Conservation (phyloP, 805 yeast species). For the Wickerhamomyces queroliae region DNA sequence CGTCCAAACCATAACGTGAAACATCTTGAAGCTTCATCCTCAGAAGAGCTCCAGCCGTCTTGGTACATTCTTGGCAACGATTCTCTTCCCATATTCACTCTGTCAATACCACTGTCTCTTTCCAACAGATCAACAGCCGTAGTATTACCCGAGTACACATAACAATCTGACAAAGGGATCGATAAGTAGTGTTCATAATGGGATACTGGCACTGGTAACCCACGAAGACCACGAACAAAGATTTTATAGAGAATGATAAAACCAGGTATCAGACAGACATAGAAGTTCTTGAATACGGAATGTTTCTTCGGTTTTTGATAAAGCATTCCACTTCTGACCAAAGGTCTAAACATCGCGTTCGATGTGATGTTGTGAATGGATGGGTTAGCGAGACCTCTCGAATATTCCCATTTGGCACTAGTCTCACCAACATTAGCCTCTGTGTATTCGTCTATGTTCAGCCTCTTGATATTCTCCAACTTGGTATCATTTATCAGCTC, state of each 20-base stretch:
- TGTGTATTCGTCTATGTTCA: conserved; percentile 47
- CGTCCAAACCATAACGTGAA: conserved; percentile 83
- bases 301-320: conserved; percentile 69
- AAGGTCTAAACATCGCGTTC: conserved; percentile 50
- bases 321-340: conserved; percentile 60
- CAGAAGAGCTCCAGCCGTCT: conserved; percentile 83
- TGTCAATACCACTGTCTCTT: conserved; percentile 39
- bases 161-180: conserved; percentile 61
- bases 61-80: conserved; percentile 65
- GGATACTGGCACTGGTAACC: conserved; percentile 40
- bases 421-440: conserved; percentile 48
- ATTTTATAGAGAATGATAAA: conserved; percentile 52
- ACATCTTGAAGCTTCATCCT: conserved; percentile 68
- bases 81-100: conserved; percentile 45
- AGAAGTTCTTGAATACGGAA: conserved; percentile 54
- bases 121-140: conserved; percentile 51
- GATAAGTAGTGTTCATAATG: conserved; percentile 49
- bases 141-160: conserved; percentile 66
- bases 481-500: conserved; percentile 30
- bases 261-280: conserved; percentile 67
- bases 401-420: conserved; percentile 47
- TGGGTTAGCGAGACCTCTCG: conserved; percentile 49
- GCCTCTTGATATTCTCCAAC: conserved; percentile 35
- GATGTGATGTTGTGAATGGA: conserved; percentile 48
- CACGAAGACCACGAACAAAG: conserved; percentile 38